These are phyloP conservation scores for Hansenula sp. DNA, from an alignment of 1,139 yeast genomes.

Conservation along the genomic window DNA sequence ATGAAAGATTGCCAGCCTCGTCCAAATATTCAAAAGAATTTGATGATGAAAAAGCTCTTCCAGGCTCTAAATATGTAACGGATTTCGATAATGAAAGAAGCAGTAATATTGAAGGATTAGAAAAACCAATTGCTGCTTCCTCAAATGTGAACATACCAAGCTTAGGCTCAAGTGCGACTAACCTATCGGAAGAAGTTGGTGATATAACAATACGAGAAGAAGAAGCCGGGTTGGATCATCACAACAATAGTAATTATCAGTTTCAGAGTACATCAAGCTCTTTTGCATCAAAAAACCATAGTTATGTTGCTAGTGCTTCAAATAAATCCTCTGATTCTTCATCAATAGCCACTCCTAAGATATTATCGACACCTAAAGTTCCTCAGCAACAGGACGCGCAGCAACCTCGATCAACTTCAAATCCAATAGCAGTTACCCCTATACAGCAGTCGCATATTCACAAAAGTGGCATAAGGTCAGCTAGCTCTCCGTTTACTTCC, in stretches of 20 bases:
- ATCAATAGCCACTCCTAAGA: conserved; percentile 10
- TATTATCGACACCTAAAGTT: conserved; percentile 9
- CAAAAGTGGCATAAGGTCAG: conserved; percentile 14
- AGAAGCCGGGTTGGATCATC: conserved; percentile 5
- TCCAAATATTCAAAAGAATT: not conserved
- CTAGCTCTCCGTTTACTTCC: conserved; percentile 19
- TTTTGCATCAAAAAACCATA: conserved; percentile 3
- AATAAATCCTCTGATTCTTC: conserved; percentile 10
- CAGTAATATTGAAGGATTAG: conserved; percentile 9
- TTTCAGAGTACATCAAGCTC: conserved; percentile 2
- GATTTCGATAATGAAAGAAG: not conserved
- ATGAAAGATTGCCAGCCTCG: conserved; percentile 9
- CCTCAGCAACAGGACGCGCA: conserved; percentile 5
- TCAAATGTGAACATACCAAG: conserved; percentile 23
- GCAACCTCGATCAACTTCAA: conserved; percentile 16
- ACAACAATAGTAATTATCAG: not conserved
- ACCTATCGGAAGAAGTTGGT: conserved; percentile 19
- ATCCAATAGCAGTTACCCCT: conserved; percentile 15
- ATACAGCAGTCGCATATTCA: conserved; percentile 14
- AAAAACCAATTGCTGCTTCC: conserved; percentile 24
- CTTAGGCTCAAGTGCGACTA: conserved; percentile 15
- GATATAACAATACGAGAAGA: conserved; percentile 19
- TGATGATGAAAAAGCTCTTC: not conserved
- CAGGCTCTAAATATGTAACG: not conserved
- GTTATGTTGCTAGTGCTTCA: conserved; percentile 6